Base-by-base conservation (phyloP, 352 stramenopile species). In the Globisporangium echinulatum region DNA sequence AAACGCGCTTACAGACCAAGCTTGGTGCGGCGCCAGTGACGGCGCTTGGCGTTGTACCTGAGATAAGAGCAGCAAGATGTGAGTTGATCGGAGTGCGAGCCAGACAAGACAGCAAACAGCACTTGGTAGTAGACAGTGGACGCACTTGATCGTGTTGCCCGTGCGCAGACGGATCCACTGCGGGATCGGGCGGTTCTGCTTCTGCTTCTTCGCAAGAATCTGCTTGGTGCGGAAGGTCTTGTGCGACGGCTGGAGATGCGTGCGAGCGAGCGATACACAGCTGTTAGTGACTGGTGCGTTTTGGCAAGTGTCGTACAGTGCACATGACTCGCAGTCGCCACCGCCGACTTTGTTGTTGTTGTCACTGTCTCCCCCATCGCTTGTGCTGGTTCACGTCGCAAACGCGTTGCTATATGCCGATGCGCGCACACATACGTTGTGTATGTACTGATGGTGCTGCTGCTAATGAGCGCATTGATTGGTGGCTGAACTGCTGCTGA, bases 221-320 rank as follows among this genome's bases (percentile, higher is more conserved):
- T 89, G 88, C 96, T 99, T 99, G 64, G 96, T 99, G 75, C 96
- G 89, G 90, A 99, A 99, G 59, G 96, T 98, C 90, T 99, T 99
- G 88, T 99, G 97, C 63, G 98, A 99, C 71, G 97, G 96, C 97
- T 98, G 36, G 6, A 33, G 7, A 25, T 7, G 11, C 13, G 19
- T 58, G 1, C 1, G n/a, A 56, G 4, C 6, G 46, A 33, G 46
- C 7, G n/a, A 33, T 33, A 33, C 25, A 33, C 25, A 33, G 5
- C 7, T 36, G 46, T 50, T 50, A 50, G 46, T 7, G 17, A 36
- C 46, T 50, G n/a, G 19, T 17, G 9, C 43, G 11, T 48, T 13
- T 17, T 48, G 43, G 11, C 5, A 10, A 48, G n/a, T 14, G 17
- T 50, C 46, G 15, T 14, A 13, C 13, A 17, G 25, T 33, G 25